Conservation (phyloP, 1,284 basidiomycete species). For the Trametes versicolor region DNA sequence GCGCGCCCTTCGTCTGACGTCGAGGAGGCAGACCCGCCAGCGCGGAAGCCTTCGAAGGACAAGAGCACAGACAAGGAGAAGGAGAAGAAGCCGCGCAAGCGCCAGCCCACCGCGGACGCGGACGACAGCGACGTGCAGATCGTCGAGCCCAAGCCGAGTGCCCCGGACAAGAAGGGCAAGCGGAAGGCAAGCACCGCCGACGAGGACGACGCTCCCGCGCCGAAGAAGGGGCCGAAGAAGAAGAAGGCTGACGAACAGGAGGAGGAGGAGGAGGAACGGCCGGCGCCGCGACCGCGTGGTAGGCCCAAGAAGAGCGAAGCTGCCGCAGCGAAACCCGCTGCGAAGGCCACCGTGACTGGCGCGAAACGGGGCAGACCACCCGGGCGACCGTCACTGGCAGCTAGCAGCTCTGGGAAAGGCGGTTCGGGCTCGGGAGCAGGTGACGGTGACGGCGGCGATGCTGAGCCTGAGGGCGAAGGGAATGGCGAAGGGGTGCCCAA, state of each 20-base stretch:
- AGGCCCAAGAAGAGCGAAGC: constrained; percentile 23
- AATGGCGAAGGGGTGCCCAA: constrained; percentile 44
- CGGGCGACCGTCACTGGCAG: constrained; percentile 9
- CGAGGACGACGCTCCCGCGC: constrained; percentile 14
- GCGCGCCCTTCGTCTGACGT: constrained; percentile 10
- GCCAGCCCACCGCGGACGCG: constrained; percentile 26
- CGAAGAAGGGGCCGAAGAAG: constrained; percentile 29
- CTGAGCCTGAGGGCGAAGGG: neutral
- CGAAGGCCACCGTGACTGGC: neutral
- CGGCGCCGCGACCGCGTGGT: constrained; percentile 25
- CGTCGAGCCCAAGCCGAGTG: constrained; percentile 21
- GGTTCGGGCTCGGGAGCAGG: constrained; percentile 5
- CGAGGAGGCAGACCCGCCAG: constrained; percentile 16
- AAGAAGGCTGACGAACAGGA: constrained; percentile 7
- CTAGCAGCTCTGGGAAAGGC: constrained; percentile 6
- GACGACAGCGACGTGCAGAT: constrained; percentile 32
- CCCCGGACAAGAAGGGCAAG: constrained; percentile 42
- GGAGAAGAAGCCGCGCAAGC: constrained; percentile 39
- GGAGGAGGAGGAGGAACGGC: constrained; percentile 14
- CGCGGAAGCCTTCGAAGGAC: constrained; percentile 24
- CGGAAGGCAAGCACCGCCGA: constrained; percentile 39
- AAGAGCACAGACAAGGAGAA: constrained; percentile 36
- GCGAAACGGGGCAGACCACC: constrained; percentile 13
- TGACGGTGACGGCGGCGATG: neutral
- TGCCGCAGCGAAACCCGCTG: neutral